Evolutionary conservation across 495 filamentous ascomycete species (phyloP).

Genomic region (Pseudoneurospora amorphoporcata): DNA sequence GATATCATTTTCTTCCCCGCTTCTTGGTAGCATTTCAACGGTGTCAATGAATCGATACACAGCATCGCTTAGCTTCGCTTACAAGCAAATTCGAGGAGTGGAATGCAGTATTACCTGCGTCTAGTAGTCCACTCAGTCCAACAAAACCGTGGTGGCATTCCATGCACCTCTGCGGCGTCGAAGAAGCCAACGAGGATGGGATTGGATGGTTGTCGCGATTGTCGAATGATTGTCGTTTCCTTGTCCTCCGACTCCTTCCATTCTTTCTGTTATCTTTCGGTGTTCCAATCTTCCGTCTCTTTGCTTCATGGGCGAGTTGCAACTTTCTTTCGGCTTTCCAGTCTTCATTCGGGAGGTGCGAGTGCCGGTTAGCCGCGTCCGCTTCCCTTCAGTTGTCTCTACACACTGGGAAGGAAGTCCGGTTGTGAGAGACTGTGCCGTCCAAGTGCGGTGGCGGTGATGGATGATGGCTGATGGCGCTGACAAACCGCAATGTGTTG

Average conservation of each 20-base stretch:
- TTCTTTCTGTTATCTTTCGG: too few species aligned
- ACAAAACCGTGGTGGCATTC: not conserved
- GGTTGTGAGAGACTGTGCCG: not conserved
- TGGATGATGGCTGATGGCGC: not conserved
- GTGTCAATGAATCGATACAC: not conserved
- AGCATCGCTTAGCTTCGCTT: not conserved
- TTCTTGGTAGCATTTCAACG: not conserved
- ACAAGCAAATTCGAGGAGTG: not conserved
- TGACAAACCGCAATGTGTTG: not conserved
- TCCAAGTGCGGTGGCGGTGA: not conserved
- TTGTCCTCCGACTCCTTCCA: too few species aligned
- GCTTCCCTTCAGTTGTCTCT: not conserved
- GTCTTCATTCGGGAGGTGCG: not conserved
- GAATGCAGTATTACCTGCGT: not conserved
- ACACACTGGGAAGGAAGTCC: not conserved
- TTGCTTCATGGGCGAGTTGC: not conserved
- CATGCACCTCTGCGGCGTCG: not conserved
- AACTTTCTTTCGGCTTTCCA: not conserved
- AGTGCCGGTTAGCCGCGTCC: not conserved
- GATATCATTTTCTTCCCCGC: not conserved
- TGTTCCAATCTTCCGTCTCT: too few species aligned
- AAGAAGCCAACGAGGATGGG: not conserved
- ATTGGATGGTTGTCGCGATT: not conserved
- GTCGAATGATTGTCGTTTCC: not conserved
- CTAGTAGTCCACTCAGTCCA: not conserved